Evolutionary conservation across 495 filamentous ascomycete genomes (phyloP), one percentile per base, ranked within the genome.

Genomic region (Beverwykella pulmonaria): DNA sequence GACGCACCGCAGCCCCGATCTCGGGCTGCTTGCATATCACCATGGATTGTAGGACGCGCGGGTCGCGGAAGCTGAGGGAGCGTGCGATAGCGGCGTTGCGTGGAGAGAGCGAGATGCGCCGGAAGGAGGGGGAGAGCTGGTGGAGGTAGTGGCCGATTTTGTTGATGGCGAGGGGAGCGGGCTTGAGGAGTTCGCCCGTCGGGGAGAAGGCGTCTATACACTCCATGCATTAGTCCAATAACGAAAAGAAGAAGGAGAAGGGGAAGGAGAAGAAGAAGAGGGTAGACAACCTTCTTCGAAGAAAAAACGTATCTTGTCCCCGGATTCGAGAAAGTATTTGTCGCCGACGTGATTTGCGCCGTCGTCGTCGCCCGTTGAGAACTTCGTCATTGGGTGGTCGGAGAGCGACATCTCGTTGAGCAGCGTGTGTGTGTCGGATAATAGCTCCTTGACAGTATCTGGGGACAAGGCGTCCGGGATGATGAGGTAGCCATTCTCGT

Each of bases 11-110:
- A 17, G 90, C 94, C 23, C 94, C 94, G 36, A 98, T 98, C 75
- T 92, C 90, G 8, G 94, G 93, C 77, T 97, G 94, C 75, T 98
- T 98, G 83, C 91, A 96, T 67, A 98, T 98, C 8, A 97, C 83
- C 94, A 98, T 98, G 71, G 89, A 92, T 80, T 98, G 94, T 63
- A 98, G 80, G 1, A 90, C 82, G 36, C 80, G 78, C 0, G 94
- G 92, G 72, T 94, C 88, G 0, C 58, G 61, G 77, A 96, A 97
- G 0, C 88, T 86, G 14, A 98, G 78, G 1, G 81, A 82, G 17
- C 77, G 77, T 7, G 93, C 92, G 25, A 98, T 87, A 15, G 81
- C 82, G 0, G 85, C 86, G 70, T 88, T 83, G 17, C 78, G 72
- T 32, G 72, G 30, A 63, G 80, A 80, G 53, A 88, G 70, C 61